phyloP scores from a whole-genome alignment of 176 grass and related monocot genomes.

The Aegilops speltoides region DNA sequence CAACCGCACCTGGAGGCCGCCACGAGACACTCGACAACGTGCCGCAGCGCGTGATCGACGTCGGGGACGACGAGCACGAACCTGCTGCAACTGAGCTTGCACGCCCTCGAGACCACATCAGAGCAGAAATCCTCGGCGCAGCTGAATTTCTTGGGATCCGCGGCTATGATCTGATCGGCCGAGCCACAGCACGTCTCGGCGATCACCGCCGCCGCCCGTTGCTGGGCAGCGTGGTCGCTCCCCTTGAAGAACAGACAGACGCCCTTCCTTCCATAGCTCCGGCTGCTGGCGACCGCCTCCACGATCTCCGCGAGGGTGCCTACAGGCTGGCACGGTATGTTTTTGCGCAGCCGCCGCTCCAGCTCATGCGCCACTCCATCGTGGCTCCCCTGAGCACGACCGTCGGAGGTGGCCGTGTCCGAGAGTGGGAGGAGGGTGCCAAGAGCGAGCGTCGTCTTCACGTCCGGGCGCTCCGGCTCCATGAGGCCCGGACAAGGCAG shows the following conservation, averaged over 20 bases:
- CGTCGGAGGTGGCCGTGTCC: constrained; percentile 68
- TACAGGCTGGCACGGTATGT: constrained; percentile 66
- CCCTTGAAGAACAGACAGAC: constrained; percentile 60
- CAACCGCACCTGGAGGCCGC: constrained; percentile 4
- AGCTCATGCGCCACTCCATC: constrained; percentile 37
- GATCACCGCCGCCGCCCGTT: constrained; percentile 39
- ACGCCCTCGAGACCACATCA: constrained; percentile 33
- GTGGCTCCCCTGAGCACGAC: constrained; percentile 8
- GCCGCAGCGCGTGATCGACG: constrained; percentile 41
- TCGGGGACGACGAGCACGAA: constrained; percentile 55
- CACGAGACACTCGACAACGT: constrained; percentile 27
- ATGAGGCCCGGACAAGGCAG: not conserved
- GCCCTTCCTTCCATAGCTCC: constrained; percentile 18
- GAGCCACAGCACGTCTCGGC: constrained; percentile 46
- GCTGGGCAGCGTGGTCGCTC: constrained; percentile 45
- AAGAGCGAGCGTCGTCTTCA: constrained; percentile 36
- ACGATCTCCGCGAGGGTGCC: constrained; percentile 42
- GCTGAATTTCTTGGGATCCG: constrained; percentile 18
- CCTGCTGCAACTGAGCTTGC: constrained; percentile 10
- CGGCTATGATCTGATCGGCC: constrained; percentile 18
- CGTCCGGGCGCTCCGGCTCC: not conserved
- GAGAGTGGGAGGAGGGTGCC: constrained; percentile 50
- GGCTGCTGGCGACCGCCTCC: constrained; percentile 20
- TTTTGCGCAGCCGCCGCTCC: constrained; percentile 49
- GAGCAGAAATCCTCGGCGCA: constrained; percentile 22